Percentiles rank a stretch among this genome's conserved stretches.
Conservation (phyloP, 2,329 filamentous ascomycete genomes). For the Dendrostoma leiphaemia region DNA sequence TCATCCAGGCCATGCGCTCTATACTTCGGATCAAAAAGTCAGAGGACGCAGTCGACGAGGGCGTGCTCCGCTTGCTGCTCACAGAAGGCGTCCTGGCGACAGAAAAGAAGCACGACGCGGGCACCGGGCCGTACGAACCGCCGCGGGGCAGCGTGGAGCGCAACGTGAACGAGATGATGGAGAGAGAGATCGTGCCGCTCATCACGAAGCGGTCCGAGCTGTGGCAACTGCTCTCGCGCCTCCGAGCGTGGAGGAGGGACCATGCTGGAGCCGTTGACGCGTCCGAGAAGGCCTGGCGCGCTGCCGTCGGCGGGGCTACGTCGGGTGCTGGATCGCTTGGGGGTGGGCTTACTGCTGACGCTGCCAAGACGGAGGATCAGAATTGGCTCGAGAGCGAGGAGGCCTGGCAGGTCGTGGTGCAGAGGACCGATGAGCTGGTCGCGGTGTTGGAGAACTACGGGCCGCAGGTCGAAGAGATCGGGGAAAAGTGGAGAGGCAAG, state of each 20-base stretch:
- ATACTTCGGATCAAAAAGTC: conserved; percentile 75
- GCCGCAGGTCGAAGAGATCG: conserved; percentile 62
- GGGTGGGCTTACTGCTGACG: conserved; percentile 27
- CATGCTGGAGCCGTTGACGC: conserved; percentile 74
- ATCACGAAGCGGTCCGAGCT: conserved; percentile 78
- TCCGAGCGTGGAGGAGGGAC: conserved; percentile 72
- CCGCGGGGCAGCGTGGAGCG: conserved; percentile 59
- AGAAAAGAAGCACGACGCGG: conserved; percentile 34
- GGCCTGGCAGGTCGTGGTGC: conserved; percentile 71
- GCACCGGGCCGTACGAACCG: conserved; percentile 34
- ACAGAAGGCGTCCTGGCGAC: conserved; percentile 61
- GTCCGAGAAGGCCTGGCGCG: conserved; percentile 87
- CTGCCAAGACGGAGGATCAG: conserved; percentile 16
- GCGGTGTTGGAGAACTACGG: conserved; percentile 82
- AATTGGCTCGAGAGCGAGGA: conserved; percentile 57
- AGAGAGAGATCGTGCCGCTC: conserved; percentile 72
- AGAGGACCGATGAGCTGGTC: conserved; percentile 77
- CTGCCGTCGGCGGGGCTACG: conserved; percentile 55
- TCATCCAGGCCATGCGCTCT: conserved; percentile 71
- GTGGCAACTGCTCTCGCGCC: conserved; percentile 71
- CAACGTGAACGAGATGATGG: conserved; percentile 69
- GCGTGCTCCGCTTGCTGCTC: conserved; percentile 70
- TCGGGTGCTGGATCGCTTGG: conserved; percentile 43
- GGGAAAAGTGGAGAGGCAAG: conserved; percentile 84
- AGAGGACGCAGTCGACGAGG: conserved; percentile 75